Evolutionary conservation across 352 stramenopile genomes (phyloP).

Genomic region (Pythium coloratum): DNA sequence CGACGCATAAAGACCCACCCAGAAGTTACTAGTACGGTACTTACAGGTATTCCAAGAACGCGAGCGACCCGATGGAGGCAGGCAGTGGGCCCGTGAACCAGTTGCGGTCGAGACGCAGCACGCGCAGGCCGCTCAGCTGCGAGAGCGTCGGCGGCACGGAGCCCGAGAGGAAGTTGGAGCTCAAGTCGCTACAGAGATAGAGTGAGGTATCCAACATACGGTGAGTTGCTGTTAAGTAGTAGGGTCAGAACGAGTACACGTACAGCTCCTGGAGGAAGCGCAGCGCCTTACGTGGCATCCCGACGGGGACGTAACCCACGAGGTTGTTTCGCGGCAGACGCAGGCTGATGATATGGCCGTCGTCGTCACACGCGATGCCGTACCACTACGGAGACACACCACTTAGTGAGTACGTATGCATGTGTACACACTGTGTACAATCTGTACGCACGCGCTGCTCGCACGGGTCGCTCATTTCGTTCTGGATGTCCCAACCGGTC

Average conservation of each 20-base stretch:
- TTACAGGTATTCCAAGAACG: conserved; percentile 36
- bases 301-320: conserved; percentile 46
- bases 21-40: neutral
- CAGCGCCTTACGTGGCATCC: conserved; percentile 54
- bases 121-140: conserved; percentile 31
- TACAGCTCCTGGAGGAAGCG: conserved; percentile 58
- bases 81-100: conserved; percentile 48
- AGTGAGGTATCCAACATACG: no score
- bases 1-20: neutral
- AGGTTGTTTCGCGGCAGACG: conserved; percentile 67
- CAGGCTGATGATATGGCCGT: conserved; percentile 54
- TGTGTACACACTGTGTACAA: neutral
- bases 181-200: conserved; percentile 46
- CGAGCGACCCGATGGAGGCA: conserved; percentile 39
- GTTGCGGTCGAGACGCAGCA: conserved; percentile 63
- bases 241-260: conserved; percentile 2
- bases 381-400: conserved; percentile 47
- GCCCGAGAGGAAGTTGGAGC: conserved; percentile 65
- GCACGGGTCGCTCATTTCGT: conserved; percentile 65
- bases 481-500: conserved; percentile 62
- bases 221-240: no score
- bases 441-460: conserved; percentile 33
- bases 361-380: conserved; percentile 55
- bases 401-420: neutral
- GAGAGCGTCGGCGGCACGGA: conserved; percentile 49